These are phyloP conservation scores for Trichophyton mentagrophytes DNA, from an alignment of 2,329 filamentous ascomycete genomes.

Conservation along the genomic window DNA sequence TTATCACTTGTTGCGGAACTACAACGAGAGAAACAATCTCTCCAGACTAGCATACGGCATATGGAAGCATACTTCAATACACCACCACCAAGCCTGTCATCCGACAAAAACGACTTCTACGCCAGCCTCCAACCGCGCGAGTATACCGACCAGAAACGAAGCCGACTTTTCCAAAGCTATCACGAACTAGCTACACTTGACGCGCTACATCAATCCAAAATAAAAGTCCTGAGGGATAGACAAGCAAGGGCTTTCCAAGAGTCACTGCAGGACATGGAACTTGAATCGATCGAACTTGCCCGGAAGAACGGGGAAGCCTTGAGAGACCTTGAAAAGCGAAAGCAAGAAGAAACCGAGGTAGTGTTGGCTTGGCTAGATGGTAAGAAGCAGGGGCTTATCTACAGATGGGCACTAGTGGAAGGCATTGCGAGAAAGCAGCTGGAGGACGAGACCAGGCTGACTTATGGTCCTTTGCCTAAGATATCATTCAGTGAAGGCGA, in stretches of 20 bases:
- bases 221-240: constrained; percentile 36
- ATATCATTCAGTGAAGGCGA: constrained; percentile 20
- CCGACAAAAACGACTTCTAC: constrained; percentile 6
- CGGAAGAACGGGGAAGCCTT: constrained; percentile 23
- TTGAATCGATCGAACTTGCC: constrained; percentile 26
- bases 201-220: constrained; percentile 31
- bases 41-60: constrained; percentile 33
- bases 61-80: constrained; percentile 37
- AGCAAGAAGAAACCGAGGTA: constrained; percentile 23
- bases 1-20: constrained; percentile 35
- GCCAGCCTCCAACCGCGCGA: constrained; percentile 20
- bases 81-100: constrained; percentile 9
- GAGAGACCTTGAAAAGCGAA: constrained; percentile 24
- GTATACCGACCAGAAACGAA: constrained; percentile 31
- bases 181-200: constrained; percentile 33
- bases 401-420: constrained; percentile 33
- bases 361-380: constrained; percentile 22
- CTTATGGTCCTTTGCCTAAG: constrained; percentile 29
- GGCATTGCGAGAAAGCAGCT: constrained; percentile 29
- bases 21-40: constrained; percentile 31
- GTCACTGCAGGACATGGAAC: constrained; percentile 28
- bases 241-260: constrained; percentile 32
- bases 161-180: constrained; percentile 34
- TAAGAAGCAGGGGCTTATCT: constrained; percentile 24
- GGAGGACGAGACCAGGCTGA: constrained; percentile 24